These are phyloP conservation scores for Ocimum tenuiflorum DNA, from an alignment of 257 asterid genomes.

Conservation along the genomic window DNA sequence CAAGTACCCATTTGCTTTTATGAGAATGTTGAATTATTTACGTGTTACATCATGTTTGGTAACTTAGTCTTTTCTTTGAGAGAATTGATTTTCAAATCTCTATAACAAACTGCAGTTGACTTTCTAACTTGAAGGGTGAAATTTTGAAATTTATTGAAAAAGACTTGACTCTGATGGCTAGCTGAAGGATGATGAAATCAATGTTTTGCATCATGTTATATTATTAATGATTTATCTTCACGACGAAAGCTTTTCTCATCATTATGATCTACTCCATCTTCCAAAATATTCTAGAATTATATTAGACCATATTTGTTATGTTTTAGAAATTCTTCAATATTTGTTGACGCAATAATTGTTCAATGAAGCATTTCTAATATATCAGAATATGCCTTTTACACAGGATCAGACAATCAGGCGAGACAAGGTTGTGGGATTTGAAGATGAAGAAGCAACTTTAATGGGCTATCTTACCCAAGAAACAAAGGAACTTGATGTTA, in stretches of 20 bases:
- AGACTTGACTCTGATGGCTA: too few species aligned
- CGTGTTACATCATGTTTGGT: background rate
- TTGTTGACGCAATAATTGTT: background rate
- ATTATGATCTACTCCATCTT: background rate
- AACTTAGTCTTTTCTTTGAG: too few species aligned
- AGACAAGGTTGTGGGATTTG: slow-evolving; percentile 28
- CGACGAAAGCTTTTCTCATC: background rate
- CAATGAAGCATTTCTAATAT: background rate
- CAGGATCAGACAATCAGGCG: slow-evolving; percentile 17
- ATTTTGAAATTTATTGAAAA: too few species aligned
- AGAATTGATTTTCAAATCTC: background rate
- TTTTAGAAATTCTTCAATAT: background rate
- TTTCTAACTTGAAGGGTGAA: background rate
- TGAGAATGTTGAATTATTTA: background rate
- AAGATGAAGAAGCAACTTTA: slow-evolving; percentile 16
- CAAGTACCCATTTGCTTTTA: too few species aligned
- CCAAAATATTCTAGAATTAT: too few species aligned
- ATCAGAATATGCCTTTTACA: background rate
- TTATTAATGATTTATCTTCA: too few species aligned
- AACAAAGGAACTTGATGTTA: slow-evolving; percentile 20
- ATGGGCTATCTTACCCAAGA: background rate
- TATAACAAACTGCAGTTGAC: background rate
- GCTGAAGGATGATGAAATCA: too few species aligned
- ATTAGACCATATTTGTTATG: background rate
- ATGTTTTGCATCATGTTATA: too few species aligned